Evolutionary conservation across 2,329 filamentous ascomycete genomes (phyloP).

Genomic region (Monascus ruber): DNA sequence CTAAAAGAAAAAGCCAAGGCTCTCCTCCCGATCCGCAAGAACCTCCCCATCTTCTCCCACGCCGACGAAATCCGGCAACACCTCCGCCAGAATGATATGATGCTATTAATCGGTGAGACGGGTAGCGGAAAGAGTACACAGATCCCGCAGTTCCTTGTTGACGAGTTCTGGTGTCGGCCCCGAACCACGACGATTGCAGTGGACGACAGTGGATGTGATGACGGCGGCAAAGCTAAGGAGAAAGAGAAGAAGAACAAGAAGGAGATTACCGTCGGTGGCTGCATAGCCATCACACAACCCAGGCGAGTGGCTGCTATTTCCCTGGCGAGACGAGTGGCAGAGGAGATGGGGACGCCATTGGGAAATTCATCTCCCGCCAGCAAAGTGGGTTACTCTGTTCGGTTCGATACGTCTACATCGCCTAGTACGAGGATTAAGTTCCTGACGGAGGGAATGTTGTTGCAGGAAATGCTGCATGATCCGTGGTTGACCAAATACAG

Average conservation of each 20-base stretch:
- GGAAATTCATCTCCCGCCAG: conserved; percentile 48
- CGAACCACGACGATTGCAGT: conserved; percentile 40
- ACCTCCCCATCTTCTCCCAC: conserved; percentile 71
- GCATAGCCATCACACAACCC: conserved; percentile 89
- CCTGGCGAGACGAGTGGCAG: conserved; percentile 74
- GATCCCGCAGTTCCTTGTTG: conserved; percentile 76
- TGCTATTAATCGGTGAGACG: conserved; percentile 85
- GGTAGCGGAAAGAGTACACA: conserved; percentile 96
- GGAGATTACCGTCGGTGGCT: conserved; percentile 54
- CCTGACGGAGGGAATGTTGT: conserved; percentile 87
- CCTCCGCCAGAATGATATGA: conserved; percentile 56
- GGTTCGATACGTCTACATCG: conserved; percentile 83
- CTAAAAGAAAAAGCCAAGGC: conserved; percentile 36
- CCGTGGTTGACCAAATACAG: conserved; percentile 75
- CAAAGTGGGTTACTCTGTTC: conserved; percentile 81
- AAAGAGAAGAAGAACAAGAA: conserved; percentile 18
- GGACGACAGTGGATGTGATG: conserved; percentile 9
- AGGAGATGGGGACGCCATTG: conserved; percentile 61
- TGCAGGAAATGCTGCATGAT: conserved; percentile 86
- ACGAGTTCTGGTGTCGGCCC: conserved; percentile 66
- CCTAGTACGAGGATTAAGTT: conserved; percentile 81
- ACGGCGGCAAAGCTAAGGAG: background rate
- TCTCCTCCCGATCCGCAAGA: conserved; percentile 45
- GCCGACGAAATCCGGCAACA: conserved; percentile 56
- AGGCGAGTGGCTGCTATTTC: conserved; percentile 88